Evolutionary conservation across 306 rosid genomes (phyloP).

Genomic region (Potentilla sterilis): DNA sequence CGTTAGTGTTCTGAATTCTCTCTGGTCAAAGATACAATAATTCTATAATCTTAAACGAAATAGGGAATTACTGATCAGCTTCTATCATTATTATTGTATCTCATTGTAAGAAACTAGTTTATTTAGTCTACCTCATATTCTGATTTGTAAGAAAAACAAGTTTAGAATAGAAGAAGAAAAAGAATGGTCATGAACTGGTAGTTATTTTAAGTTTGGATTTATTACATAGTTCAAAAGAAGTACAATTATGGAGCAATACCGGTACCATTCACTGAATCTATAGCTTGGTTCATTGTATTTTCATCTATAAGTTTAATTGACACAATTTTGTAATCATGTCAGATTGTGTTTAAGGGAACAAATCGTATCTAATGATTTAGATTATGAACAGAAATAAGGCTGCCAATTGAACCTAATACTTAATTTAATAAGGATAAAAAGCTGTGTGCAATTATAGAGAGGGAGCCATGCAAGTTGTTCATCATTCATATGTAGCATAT

Average conservation of each 20-base stretch:
- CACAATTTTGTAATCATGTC: conserved; percentile 11
- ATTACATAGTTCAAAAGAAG: no score
- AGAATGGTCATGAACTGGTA: not conserved
- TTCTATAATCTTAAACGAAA: no score
- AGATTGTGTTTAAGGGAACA: conserved; percentile 10
- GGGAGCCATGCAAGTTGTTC: not conserved
- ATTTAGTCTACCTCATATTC: no score
- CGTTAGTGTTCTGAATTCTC: no score
- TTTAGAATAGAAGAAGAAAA: no score
- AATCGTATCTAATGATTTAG: conserved; percentile 2
- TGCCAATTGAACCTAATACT: not conserved
- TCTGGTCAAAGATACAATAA: no score
- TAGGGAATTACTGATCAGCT: no score
- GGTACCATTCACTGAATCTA: conserved; percentile 15
- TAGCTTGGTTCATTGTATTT: not conserved
- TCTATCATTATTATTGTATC: no score
- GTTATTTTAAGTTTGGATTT: no score
- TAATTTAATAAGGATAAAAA: not conserved
- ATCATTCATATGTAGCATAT: not conserved
- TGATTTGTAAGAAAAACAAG: no score
- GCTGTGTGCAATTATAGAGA: not conserved
- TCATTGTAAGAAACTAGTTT: no score
- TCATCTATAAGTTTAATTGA: not conserved
- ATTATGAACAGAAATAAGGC: conserved; percentile 4
- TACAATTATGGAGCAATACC: conserved; percentile 6